Evolutionary conservation across 2,329 filamentous ascomycete genomes (phyloP).

Genomic region (Xylaria hypoxylon): DNA sequence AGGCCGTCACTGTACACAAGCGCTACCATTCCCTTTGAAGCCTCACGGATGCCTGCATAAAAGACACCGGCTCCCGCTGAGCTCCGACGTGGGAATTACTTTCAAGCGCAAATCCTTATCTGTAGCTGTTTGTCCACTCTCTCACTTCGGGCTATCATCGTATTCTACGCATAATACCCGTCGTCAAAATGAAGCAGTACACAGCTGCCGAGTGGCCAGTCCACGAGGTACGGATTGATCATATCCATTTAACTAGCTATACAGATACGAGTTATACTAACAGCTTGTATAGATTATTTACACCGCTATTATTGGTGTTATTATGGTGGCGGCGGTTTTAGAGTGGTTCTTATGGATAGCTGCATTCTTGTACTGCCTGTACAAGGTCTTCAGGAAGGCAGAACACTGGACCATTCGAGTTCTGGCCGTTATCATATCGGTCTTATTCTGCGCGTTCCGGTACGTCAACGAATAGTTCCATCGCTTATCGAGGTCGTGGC

Average conservation of each 20-base stretch:
- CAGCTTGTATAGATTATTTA: conserved; percentile 77
- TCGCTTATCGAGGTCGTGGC: background rate
- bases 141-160: conserved; percentile 18
- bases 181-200: conserved; percentile 56
- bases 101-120: conserved; percentile 31
- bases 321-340: conserved; percentile 86
- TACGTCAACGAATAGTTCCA: conserved; percentile 55
- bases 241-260: background rate
- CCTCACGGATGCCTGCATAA: conserved; percentile 45
- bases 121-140: conserved; percentile 20
- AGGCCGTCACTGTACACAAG: conserved; percentile 31
- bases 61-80: conserved; percentile 35
- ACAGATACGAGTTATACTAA: conserved; percentile 36
- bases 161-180: conserved; percentile 16
- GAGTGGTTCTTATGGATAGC: conserved; percentile 96
- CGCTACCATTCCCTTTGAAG: conserved; percentile 24
- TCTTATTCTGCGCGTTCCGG: conserved; percentile 81
- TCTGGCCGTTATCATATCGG: conserved; percentile 79
- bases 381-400: conserved; percentile 89
- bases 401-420: conserved; percentile 86
- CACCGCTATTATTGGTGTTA: conserved; percentile 79
- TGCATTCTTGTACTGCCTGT: conserved; percentile 91
- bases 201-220: conserved; percentile 62
- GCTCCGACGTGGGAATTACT: conserved; percentile 34
- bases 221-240: conserved; percentile 56